Evolutionary conservation across 2,329 filamentous ascomycete genomes (phyloP).

Genomic region (Colletotrichum tropicicola): DNA sequence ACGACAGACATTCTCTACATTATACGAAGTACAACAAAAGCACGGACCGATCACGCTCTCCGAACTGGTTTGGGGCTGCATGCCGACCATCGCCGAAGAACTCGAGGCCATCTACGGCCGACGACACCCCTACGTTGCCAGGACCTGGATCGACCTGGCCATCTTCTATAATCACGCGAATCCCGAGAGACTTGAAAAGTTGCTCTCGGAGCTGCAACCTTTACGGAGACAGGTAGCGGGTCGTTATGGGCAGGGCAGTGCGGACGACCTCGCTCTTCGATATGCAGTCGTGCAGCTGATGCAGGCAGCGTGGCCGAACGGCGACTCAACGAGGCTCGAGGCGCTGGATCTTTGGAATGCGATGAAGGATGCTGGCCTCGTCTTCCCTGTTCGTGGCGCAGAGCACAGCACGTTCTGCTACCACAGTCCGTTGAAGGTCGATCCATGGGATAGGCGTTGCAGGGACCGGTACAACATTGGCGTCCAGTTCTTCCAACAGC

Average conservation of each 20-base stretch:
- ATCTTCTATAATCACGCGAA: conserved; percentile 49
- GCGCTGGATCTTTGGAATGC: conserved; percentile 48
- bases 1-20: conserved; percentile 50
- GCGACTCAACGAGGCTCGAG: conserved; percentile 44
- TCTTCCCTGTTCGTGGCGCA: conserved; percentile 46
- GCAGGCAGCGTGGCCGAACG: conserved; percentile 44
- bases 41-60: conserved; percentile 53
- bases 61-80: conserved; percentile 51
- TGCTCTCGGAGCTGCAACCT: conserved; percentile 47
- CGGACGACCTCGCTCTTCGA: conserved; percentile 48
- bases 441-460: conserved; percentile 54
- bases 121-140: conserved; percentile 52
- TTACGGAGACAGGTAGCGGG: conserved; percentile 47
- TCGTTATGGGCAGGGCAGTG: conserved; percentile 40
- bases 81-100: conserved; percentile 52
- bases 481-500: conserved; percentile 46
- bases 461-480: conserved; percentile 49
- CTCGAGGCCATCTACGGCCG: conserved; percentile 54
- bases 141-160: conserved; percentile 52
- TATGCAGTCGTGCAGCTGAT: conserved; percentile 52
- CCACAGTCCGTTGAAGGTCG: conserved; percentile 52
- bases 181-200: conserved; percentile 45
- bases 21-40: conserved; percentile 56
- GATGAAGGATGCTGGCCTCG: conserved; percentile 43
- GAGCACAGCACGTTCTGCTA: conserved; percentile 51